A percentile compares a stretch with the other conserved stretches of the same genome.
phyloP scores from a whole-genome alignment of 768 basidiomycete genomes.

The Macrolepiota dolichaula region DNA sequence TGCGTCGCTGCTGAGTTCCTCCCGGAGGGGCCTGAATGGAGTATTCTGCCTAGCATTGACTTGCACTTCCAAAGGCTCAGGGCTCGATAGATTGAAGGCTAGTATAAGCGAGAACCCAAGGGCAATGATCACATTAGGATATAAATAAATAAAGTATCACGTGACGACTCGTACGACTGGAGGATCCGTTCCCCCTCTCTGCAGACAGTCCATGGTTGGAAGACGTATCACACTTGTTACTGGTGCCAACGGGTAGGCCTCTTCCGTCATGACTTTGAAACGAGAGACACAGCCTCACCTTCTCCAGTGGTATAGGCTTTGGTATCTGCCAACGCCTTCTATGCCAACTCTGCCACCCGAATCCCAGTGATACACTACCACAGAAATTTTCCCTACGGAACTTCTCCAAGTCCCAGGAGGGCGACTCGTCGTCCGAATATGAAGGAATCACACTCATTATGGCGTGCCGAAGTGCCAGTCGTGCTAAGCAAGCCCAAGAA shows the following conservation, averaged over 20 bases:
- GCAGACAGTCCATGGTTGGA: constrained; percentile 23
- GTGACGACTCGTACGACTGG: constrained; percentile 13
- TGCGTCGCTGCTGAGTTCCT: too few species aligned
- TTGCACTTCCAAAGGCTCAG: too few species aligned
- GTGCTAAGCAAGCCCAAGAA: constrained; percentile 60
- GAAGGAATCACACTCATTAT: constrained; percentile 70
- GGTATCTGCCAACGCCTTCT: constrained; percentile 81
- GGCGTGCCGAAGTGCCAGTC: constrained; percentile 69
- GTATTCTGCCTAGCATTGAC: too few species aligned
- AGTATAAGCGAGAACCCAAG: too few species aligned
- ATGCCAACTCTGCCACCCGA: constrained; percentile 52
- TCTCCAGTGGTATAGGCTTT: constrained; percentile 73
- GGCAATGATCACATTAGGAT: too few species aligned
- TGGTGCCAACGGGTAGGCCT: constrained; percentile 62
- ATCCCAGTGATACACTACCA: constrained; percentile 50
- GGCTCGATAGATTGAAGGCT: too few species aligned
- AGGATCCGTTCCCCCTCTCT: background rate
- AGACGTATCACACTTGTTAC: constrained; percentile 62
- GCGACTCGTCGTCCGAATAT: constrained; percentile 24
- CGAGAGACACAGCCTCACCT: background rate
- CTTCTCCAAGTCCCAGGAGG: constrained; percentile 25
- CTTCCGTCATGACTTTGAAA: background rate
- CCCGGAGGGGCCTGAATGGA: too few species aligned
- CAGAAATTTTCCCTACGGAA: constrained; percentile 22
- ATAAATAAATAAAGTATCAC: constrained; percentile 4